Percentiles rank a stretch among this genome's conserved stretches.
Evolutionary conservation across 345 rosid genomes (phyloP).

Genomic region (Pugionium dolabratum): DNA sequence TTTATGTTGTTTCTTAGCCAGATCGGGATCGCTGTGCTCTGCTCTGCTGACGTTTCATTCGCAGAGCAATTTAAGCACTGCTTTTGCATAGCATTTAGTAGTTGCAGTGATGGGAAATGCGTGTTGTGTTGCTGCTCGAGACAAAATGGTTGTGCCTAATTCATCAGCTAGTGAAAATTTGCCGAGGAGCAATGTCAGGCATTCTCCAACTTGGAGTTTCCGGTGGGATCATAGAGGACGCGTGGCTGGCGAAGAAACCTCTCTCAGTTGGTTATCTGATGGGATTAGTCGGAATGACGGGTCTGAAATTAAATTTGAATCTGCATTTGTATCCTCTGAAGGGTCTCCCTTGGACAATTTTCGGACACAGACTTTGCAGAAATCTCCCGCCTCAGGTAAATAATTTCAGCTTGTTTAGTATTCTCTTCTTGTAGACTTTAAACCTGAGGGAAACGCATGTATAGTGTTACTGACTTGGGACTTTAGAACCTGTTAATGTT

Average conservation of each 20-base stretch:
- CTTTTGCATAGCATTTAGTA: not conserved
- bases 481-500: not conserved
- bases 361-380: conserved; percentile 56
- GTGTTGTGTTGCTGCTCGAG: conserved; percentile 96
- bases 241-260: conserved; percentile 91
- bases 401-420: not conserved
- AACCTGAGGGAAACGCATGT: conserved; percentile 12
- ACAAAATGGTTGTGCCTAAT: conserved; percentile 62
- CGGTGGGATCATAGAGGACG: conserved; percentile 96
- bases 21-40: conserved; percentile 15
- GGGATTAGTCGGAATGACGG: conserved; percentile 54
- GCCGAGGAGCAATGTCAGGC: conserved; percentile 68
- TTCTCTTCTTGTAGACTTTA: not conserved
- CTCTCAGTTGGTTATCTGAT: conserved; percentile 72
- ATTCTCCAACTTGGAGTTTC: conserved; percentile 93
- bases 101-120: conserved; percentile 74
- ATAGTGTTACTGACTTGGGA: conserved; percentile 19
- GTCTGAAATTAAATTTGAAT: conserved; percentile 60
- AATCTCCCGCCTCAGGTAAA: conserved; percentile 85
- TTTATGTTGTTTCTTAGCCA: not conserved
- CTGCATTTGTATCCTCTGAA: conserved; percentile 62
- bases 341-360: conserved; percentile 65
- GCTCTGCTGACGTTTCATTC: conserved; percentile 7
- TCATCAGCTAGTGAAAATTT: conserved; percentile 58
- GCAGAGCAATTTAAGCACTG: not conserved